These are phyloP conservation scores for Pythium diclinum DNA, from an alignment of 352 stramenopile genomes.

Conservation along the genomic window DNA sequence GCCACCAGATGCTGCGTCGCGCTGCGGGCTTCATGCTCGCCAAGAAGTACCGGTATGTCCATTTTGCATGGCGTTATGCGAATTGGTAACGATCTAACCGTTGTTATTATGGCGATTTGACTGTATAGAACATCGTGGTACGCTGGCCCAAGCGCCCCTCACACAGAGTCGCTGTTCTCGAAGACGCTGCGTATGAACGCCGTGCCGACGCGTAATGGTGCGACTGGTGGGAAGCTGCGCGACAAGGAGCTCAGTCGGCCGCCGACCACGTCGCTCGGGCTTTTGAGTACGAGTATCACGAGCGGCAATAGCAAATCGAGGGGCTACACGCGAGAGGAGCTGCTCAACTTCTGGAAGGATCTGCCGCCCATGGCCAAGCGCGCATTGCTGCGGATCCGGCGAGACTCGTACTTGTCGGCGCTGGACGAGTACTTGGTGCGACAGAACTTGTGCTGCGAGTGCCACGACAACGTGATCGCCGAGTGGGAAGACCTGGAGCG, in stretches of 20 bases:
- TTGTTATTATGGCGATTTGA: neutral
- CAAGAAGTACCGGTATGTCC: conserved; percentile 58
- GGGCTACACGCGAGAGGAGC: conserved; percentile 65
- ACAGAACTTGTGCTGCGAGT: conserved; percentile 79
- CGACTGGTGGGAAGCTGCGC: neutral
- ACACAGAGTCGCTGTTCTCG: conserved; percentile 12
- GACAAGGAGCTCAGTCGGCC: conserved; percentile 1
- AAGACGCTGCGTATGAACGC: conserved; percentile 7
- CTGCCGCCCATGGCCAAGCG: conserved; percentile 61
- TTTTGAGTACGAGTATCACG: conserved; percentile 28
- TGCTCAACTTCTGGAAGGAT: conserved; percentile 82
- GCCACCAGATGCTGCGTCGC: conserved; percentile 56
- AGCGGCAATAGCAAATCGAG: conserved; percentile 27
- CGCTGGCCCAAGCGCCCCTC: conserved; percentile 6
- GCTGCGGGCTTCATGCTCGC: conserved; percentile 71
- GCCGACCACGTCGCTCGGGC: conserved; percentile 27
- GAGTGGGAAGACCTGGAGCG: conserved; percentile 80
- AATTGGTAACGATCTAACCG: neutral
- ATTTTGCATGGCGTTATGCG: neutral
- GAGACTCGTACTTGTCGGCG: conserved; percentile 62
- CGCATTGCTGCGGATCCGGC: conserved; percentile 64
- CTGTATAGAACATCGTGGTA: conserved; percentile 23
- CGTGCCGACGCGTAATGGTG: neutral
- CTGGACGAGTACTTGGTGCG: conserved; percentile 74
- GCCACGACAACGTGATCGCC: conserved; percentile 78